Evolutionary conservation across 306 rosid species (phyloP), one percentile per base, ranked within the genome.

Genomic region (Pterocarpus santalinus): DNA sequence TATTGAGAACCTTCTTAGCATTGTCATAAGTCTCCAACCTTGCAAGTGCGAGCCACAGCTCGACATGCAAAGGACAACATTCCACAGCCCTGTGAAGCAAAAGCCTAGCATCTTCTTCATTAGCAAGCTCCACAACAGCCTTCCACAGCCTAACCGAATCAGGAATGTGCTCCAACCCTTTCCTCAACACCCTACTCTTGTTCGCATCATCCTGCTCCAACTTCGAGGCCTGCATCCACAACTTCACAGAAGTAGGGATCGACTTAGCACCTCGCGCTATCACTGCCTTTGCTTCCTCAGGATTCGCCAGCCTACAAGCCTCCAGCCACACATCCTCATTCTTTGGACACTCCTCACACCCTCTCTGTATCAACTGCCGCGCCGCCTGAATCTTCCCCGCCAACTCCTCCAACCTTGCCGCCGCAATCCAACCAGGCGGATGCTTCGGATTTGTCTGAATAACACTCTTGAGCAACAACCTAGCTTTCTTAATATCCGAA

Each of bases 111-210:
- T 94, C 97, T 73, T 90, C 95, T 85, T 92, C 98, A 78, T 83
- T 92, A 7, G 97, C 94, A 14, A 94, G 92, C 89, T 92, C 98
- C 82, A 94, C 97, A 58, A 92, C 95, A 5, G 98, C 94, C 92
- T 94, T 94, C 98, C 98, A 94, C 69, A 94, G 76, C 87, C 97
- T 88, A 65, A 94, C 98, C 1, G 98, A 94, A 86, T 94, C 98
- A 1, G 97, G 97, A 75, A 94, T 92, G 73, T 90, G 88, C 79
- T 91, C 97, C 79, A 94, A 76, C 13, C 98, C 98, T 84, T 90
- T 94, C 91, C 95, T 89, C 89, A 94, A 81, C 17, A 92, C 98
- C 88, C 90, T 89, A 72, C 97, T 91, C 84, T 63, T 89, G 60
- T 87, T 90, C 14, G 61, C 86, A 56, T 88, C 95, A 80, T 92